phyloP scores from a whole-genome alignment of 306 rosid species.

The Pyrus pyrifolia region DNA sequence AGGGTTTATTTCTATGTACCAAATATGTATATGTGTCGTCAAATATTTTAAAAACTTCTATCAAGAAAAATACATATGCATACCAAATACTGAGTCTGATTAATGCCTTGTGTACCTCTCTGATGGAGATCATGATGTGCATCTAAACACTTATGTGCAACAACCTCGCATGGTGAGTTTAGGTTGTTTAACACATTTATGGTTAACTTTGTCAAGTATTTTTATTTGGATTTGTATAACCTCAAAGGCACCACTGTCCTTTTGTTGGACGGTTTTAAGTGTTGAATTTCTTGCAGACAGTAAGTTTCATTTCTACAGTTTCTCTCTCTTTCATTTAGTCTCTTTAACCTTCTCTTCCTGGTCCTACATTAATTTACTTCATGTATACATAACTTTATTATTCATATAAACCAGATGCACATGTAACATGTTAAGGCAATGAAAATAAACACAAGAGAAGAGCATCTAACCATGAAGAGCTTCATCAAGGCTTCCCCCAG shows the following conservation, averaged over 20 bases:
- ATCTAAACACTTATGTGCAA: background rate
- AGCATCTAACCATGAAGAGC: slow-evolving; percentile 80
- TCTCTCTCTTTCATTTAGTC: background rate
- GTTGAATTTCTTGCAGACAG: background rate
- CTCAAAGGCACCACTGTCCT: background rate
- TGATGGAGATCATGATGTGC: background rate
- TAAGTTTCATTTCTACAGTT: background rate
- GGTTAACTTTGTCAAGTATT: background rate
- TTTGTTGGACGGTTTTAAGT: background rate
- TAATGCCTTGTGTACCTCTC: background rate
- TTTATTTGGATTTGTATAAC: background rate
- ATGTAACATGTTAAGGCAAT: background rate
- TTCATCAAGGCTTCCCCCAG: slow-evolving; percentile 98
- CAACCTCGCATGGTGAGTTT: background rate
- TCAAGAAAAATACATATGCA: background rate
- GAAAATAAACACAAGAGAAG: slow-evolving; percentile 6
- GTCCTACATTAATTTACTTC: background rate
- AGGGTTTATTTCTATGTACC: background rate
- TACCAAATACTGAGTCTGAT: background rate
- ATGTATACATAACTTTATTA: background rate
- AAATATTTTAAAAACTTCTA: background rate
- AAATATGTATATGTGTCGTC: background rate
- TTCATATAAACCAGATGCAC: background rate
- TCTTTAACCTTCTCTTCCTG: background rate
- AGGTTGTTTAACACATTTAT: background rate